Evolutionary conservation across 495 filamentous ascomycete species (phyloP), one percentile per base, ranked within the genome.

Genomic region (Aspergillus indologenus): DNA sequence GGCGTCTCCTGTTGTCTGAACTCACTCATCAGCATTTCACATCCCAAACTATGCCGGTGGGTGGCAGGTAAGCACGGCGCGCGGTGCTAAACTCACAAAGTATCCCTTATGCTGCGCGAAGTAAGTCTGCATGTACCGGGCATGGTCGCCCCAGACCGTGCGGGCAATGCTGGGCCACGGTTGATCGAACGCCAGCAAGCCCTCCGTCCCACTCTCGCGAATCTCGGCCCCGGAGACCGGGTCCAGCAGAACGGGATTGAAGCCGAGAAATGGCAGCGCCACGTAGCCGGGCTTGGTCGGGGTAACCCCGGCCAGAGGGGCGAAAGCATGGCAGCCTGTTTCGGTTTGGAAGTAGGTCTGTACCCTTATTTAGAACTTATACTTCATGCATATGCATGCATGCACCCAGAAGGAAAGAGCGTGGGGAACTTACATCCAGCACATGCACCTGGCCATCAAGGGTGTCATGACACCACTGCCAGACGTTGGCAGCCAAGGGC

Each of bases 1-100:
- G 60, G 90, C 90, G 65, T 96, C 91, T 54, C 91, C 92, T 21
- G 92, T 96, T 3, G 9, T 4, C 26, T 29, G n/a, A n/a, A n/a
- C n/a, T n/a, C n/a, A n/a, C n/a, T n/a, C n/a, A n/a, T n/a, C n/a
- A n/a, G n/a, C n/a, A n/a, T n/a, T n/a, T n/a, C n/a, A n/a, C n/a
- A n/a, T n/a, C n/a, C n/a, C n/a, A n/a, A n/a, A n/a, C n/a, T n/a
- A n/a, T n/a, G n/a, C n/a, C n/a, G n/a, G n/a, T n/a, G n/a, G n/a
- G n/a, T n/a, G n/a, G n/a, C n/a, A n/a, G n/a, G n/a, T n/a, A n/a
- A n/a, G n/a, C n/a, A n/a, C n/a, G n/a, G n/a, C n/a, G n/a, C n/a
- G n/a, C n/a, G n/a, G n/a, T n/a, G 26, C 9, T 4, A 29, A 29
- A 29, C 26, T 4, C 9, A 94, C 93, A 51, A 44, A 22, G 68